Percentiles rank a stretch among this genome's conserved stretches.
Conservation (phyloP, 768 basidiomycete genomes). For the Hygrocybe coccinea region DNA sequence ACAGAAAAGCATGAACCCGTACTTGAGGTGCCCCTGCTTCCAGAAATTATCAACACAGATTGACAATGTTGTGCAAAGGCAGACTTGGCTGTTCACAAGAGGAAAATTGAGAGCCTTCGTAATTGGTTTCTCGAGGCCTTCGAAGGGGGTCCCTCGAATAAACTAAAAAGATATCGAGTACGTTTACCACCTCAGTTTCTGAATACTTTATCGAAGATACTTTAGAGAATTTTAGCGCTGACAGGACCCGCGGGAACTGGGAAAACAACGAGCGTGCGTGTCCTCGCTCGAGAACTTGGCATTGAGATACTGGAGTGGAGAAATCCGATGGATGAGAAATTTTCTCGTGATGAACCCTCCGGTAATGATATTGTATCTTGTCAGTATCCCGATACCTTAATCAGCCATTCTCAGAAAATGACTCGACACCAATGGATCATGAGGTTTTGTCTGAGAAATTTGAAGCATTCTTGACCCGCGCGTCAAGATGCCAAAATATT, state of each 20-base stretch:
- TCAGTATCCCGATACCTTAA: background rate
- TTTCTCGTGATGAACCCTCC: slow-evolving; percentile 5
- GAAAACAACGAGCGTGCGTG: slow-evolving; percentile 81
- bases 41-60: background rate
- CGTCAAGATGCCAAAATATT: slow-evolving; percentile 54
- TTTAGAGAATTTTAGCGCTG: slow-evolving; percentile 74
- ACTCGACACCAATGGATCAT: slow-evolving; percentile 23
- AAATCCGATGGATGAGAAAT: slow-evolving; percentile 56
- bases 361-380: background rate
- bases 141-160: slow-evolving; percentile 58
- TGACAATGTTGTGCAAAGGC: slow-evolving; percentile 35
- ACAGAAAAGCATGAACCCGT: slow-evolving; percentile 60
- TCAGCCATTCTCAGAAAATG: background rate
- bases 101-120: slow-evolving; percentile 74
- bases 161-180: slow-evolving; percentile 70
- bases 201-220: background rate
- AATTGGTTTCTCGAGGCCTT: slow-evolving; percentile 72
- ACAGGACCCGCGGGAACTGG: slow-evolving; percentile 87
- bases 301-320: slow-evolving; percentile 86
- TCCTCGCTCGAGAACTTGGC: slow-evolving; percentile 67
- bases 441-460: slow-evolving; percentile 64
- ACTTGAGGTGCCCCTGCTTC: slow-evolving; percentile 43
- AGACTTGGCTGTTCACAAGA: slow-evolving; percentile 73
- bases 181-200: slow-evolving; percentile 20
- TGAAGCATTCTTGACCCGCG: slow-evolving; percentile 67